Evolutionary conservation across 768 basidiomycete genomes (phyloP), one percentile per base, ranked within the genome.

Genomic region (Fibroporia radiculosa): DNA sequence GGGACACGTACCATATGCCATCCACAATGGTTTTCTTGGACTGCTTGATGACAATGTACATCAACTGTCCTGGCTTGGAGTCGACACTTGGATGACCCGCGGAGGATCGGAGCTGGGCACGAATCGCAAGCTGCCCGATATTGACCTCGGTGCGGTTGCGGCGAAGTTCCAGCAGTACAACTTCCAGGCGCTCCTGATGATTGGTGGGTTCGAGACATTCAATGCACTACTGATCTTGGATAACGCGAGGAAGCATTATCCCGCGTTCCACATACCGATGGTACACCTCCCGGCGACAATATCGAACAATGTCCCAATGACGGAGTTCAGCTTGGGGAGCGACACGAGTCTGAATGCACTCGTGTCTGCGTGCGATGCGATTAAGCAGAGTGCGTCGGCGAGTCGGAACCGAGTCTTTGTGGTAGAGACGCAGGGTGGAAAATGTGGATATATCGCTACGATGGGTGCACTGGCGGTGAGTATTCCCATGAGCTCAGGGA

Each of bases 51-150:
- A 93, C 66, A 81, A 82, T 57, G 67, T 98, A 40, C 71, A 78
- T 50, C 84, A 91, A 55, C 78, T 93, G 11, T 81, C 90, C 6
- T 98, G 96, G 96, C 82, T 99, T 24, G 86, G 90, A 20, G 96
- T 98, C 36, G 96, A 99, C 62, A 82, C 82, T 31, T 99, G 95
- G 96, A 87, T 86, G 63, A 81, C 87, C 10, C 85, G 93, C 20
- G 96, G 96, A 47, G 96, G 96, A 10, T 97, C 93, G 20, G 96
- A 99, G 63, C 80, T 99, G 13, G 96, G 96, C 16, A 98, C 96
- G 24, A 98, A 98, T 69, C 87, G 96, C 39, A 74, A 78, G 10
- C 68, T 92, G 34, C 96, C 96, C 16, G 84, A 84, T 37, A 66
- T 78, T 39, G 91, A 97, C 63, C 76, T 98, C 34, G 95, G 93